A percentile compares a stretch with the other conserved stretches of the same genome.
Evolutionary conservation across 345 rosid genomes (phyloP).

Genomic region (Heritiera littoralis): DNA sequence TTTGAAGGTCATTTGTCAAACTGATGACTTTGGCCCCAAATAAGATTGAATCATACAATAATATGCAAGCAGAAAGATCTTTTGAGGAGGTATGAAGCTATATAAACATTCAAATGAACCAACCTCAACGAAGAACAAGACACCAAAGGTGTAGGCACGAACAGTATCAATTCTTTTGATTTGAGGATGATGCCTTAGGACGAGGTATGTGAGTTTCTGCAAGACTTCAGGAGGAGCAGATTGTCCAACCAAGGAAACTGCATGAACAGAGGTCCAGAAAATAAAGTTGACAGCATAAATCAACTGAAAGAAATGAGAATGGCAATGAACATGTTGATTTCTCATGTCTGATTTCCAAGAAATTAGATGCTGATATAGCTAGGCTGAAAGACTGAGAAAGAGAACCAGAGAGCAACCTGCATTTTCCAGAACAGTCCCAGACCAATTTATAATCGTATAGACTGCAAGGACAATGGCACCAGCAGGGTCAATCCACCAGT

Average conservation of each 20-base stretch:
- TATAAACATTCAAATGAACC: constrained; percentile 9
- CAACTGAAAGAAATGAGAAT: background rate
- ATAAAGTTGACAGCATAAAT: background rate
- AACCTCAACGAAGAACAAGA: constrained; percentile 90
- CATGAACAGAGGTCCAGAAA: constrained; percentile 14
- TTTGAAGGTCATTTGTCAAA: too few species aligned
- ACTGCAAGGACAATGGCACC: constrained; percentile 83
- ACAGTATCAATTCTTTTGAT: constrained; percentile 82
- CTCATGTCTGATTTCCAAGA: background rate
- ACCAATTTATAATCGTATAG: constrained; percentile 85
- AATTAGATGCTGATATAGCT: background rate
- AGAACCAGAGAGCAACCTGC: constrained; percentile 46
- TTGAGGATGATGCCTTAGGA: constrained; percentile 56
- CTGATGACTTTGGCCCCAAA: too few species aligned
- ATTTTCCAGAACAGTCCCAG: constrained; percentile 80
- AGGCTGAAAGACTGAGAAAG: too few species aligned
- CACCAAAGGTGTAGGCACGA: constrained; percentile 90
- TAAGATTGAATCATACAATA: background rate
- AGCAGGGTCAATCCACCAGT: constrained; percentile 92
- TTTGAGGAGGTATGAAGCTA: background rate
- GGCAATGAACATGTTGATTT: background rate
- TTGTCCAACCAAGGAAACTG: constrained; percentile 84
- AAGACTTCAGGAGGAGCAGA: constrained; percentile 85
- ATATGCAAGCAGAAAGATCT: background rate
- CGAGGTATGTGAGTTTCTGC: constrained; percentile 75